Evolutionary conservation across 148 eudicot species (phyloP).

Genomic region (Silene uniflora): DNA sequence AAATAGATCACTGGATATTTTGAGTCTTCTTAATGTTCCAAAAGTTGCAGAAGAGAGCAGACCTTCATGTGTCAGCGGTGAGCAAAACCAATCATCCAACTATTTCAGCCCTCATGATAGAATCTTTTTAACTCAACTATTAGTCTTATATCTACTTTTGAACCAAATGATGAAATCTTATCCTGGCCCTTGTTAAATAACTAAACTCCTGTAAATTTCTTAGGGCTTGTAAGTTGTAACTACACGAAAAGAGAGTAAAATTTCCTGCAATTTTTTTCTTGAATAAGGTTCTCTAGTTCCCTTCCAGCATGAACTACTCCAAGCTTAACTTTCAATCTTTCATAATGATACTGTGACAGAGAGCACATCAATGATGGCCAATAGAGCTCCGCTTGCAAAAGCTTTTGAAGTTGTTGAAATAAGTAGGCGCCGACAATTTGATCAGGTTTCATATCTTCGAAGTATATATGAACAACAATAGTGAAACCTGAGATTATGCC

Average conservation of each 20-base stretch:
- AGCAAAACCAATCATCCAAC: conserved; percentile 2
- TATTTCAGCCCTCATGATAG: not conserved
- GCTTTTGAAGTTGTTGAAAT: conserved; percentile 18
- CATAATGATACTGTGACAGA: conserved; percentile 18
- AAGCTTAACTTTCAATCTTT: conserved; percentile 8
- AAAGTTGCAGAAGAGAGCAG: conserved; percentile 36
- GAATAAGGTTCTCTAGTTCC: not conserved
- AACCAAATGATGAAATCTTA: not conserved
- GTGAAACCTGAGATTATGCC: not conserved
- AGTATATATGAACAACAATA: not conserved
- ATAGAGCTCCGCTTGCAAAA: conserved; percentile 19
- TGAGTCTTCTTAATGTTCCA: conserved; percentile 57
- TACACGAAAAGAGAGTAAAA: not conserved
- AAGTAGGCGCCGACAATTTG: conserved; percentile 19
- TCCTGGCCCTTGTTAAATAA: not conserved
- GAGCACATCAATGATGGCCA: conserved; percentile 11
- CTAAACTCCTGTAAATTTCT: not conserved
- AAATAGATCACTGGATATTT: conserved; percentile 66
- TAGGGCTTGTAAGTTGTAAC: conserved; percentile 1
- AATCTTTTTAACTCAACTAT: not conserved
- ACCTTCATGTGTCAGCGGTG: conserved; percentile 37
- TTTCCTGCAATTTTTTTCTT: not conserved
- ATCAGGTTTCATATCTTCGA: not conserved
- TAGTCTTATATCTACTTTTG: not conserved
- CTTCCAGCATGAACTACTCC: conserved; percentile 5